Percentiles rank a stretch among this genome's conserved stretches.
Conservation (phyloP, 2,329 filamentous ascomycete species). For the Diplodia sapinea region DNA sequence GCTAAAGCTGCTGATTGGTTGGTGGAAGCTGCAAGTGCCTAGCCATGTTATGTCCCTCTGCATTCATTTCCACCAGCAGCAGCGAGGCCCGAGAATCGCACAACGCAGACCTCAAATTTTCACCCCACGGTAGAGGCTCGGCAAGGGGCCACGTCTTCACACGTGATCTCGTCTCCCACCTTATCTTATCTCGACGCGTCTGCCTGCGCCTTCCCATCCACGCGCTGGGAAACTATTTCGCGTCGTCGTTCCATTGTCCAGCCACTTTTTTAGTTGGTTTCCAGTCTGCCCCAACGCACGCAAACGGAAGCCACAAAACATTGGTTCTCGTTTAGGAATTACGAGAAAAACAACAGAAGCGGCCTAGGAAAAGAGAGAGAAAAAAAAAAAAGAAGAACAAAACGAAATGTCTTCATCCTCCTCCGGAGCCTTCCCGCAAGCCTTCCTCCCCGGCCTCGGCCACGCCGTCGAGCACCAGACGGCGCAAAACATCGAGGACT, state of each 20-base stretch:
- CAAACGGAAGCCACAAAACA: background rate
- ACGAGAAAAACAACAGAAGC: too few relatives aligned
- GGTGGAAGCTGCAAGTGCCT: background rate
- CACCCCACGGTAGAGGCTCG: background rate
- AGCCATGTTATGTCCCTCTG: too few relatives aligned
- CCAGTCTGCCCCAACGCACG: background rate
- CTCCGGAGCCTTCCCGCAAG: slow-evolving; percentile 6
- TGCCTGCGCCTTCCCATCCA: background rate
- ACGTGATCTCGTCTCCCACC: background rate
- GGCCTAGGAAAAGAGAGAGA: background rate
- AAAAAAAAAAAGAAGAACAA: background rate
- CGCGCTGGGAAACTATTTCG: background rate
- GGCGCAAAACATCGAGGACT: slow-evolving; percentile 21
- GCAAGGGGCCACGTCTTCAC: background rate
- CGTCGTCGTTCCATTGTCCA: background rate
- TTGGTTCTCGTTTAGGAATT: too few relatives aligned
- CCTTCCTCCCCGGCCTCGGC: slow-evolving; percentile 16
- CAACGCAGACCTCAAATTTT: background rate
- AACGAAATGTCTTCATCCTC: background rate
- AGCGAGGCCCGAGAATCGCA: background rate
- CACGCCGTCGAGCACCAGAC: background rate
- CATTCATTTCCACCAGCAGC: background rate
- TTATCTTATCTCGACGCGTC: slow-evolving; percentile 6
- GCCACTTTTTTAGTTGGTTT: background rate
- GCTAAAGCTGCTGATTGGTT: slow-evolving; percentile 41